Evolutionary conservation across 225 moss, liverwort and hornwort genomes (phyloP).

Genomic region (Sphagnum contortum): DNA sequence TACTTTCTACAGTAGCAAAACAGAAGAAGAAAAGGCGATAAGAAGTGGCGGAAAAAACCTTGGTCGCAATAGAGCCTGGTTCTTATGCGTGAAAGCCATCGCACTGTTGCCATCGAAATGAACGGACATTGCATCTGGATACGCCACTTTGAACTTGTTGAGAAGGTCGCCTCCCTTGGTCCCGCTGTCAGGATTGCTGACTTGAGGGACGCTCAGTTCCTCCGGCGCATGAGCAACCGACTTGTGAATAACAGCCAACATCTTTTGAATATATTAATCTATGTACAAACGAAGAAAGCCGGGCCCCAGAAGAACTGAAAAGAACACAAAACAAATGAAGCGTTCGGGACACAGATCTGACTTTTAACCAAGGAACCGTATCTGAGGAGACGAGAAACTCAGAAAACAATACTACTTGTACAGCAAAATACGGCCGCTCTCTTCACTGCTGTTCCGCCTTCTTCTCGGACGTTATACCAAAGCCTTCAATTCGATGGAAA

Average conservation of each 20-base stretch:
- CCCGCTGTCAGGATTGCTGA: constrained; percentile 25
- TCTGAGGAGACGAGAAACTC: too few species aligned
- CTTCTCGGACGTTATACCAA: too few species aligned
- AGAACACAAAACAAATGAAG: too few species aligned
- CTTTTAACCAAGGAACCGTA: too few species aligned
- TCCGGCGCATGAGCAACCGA: constrained; percentile 65
- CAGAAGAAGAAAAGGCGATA: neutral
- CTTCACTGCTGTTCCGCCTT: too few species aligned
- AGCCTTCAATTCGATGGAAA: too few species aligned
- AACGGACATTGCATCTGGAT: constrained; percentile 47
- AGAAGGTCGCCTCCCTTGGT: constrained; percentile 41
- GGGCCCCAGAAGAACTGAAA: too few species aligned
- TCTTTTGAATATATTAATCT: constrained; percentile 12
- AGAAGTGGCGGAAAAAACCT: constrained; percentile 26
- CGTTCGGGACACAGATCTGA: too few species aligned
- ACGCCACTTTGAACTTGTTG: constrained; percentile 37
- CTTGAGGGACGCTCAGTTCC: constrained; percentile 49
- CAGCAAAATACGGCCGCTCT: too few species aligned
- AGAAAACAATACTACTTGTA: too few species aligned
- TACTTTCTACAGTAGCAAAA: too few species aligned
- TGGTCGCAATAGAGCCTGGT: constrained; percentile 61
- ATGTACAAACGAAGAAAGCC: too few species aligned
- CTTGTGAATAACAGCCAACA: constrained; percentile 81
- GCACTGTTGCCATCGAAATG: constrained; percentile 62
- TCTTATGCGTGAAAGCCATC: constrained; percentile 63